Evolutionary conservation across 2,329 filamentous ascomycete species (phyloP).

Genomic region (Penicillium thymicola): DNA sequence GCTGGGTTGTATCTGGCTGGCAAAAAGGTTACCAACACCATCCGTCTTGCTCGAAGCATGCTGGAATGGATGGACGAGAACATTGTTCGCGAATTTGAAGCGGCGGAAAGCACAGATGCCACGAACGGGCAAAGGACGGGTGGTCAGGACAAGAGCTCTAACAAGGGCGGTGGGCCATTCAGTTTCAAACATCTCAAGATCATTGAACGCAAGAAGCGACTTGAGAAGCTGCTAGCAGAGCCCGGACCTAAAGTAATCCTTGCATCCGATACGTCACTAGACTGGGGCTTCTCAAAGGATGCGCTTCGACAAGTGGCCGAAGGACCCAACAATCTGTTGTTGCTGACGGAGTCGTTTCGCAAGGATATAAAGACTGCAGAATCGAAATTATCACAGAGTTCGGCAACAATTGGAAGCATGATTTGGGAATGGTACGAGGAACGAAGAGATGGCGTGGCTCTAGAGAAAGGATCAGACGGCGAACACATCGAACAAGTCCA

Average conservation of each 20-base stretch:
- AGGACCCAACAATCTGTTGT: conserved; percentile 76
- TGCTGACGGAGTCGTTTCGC: conserved; percentile 70
- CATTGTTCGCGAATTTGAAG: conserved; percentile 88
- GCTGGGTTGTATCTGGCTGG: conserved; percentile 75
- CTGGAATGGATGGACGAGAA: conserved; percentile 99
- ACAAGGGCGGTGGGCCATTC: conserved; percentile 66
- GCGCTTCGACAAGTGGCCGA: conserved; percentile 70
- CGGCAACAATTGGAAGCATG: conserved; percentile 64
- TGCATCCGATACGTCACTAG: conserved; percentile 82
- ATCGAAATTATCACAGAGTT: conserved; percentile 33
- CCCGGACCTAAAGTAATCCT: conserved; percentile 69
- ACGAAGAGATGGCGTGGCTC: conserved; percentile 59
- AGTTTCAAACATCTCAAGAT: conserved; percentile 84
- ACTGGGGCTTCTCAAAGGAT: conserved; percentile 92
- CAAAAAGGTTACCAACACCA: conserved; percentile 79
- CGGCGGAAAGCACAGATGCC: conserved; percentile 46
- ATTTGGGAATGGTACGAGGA: conserved; percentile 80
- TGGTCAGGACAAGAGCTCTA: conserved; percentile 38
- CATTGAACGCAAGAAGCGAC: conserved; percentile 75
- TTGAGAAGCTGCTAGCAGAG: conserved; percentile 64
- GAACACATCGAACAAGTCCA: conserved; percentile 66
- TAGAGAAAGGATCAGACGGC: conserved; percentile 54
- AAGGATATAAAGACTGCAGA: conserved; percentile 24
- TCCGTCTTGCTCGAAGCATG: conserved; percentile 91
- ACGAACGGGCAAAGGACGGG: conserved; percentile 36